Base-by-base conservation (phyloP, 768 basidiomycete genomes). In the Lyophyllum shimeji region DNA sequence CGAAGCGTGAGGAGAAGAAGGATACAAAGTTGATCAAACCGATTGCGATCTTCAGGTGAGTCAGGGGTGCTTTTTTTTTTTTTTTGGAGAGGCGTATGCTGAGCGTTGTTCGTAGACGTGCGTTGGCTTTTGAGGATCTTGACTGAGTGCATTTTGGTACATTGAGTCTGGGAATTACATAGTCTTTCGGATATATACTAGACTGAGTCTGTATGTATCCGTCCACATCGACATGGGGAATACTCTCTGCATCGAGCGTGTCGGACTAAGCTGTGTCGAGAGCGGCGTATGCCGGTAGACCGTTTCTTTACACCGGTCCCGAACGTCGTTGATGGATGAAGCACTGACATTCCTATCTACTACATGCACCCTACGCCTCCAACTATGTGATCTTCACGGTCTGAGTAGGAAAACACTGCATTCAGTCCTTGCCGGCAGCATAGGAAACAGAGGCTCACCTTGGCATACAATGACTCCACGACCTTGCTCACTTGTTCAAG, bases 381-480 rank as follows among this genome's bases (percentile, higher is more conserved):
- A 40, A n/a, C 39, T 40, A 40, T 40, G 39, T 40, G n/a, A 40
- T 40, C 39, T 40, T 40, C 17, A 40, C 39, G 5, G 39, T 40
- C 39, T 40, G 17, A 40, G n/a, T n/a, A n/a, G n/a, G n/a, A n/a
- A 40, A 40, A 18, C 34, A 37, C 15, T 17, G 7, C 9, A n/a
- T 4, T 40, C 6, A 40, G 39, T n/a, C 39, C 2, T 17, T 40
- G 2, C 39, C 39, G 17, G 5, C 4, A n/a, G n/a, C 39, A 40
- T 18, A n/a, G 39, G 15, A 18, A 40, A 40, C 3, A 37, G n/a
- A 39, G 39, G 39, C 39, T 18, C 39, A 76, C 78, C 84, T 97
- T 96, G 13, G 90, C 92, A 65, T 96, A 97, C 56, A 97, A 69
- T 50, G 89, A 89, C 61, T 94, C 90, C 5, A 99, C 95, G n/a